phyloP scores from a whole-genome alignment of 202 grass and related monocot species.

The Panicum hallii region DNA sequence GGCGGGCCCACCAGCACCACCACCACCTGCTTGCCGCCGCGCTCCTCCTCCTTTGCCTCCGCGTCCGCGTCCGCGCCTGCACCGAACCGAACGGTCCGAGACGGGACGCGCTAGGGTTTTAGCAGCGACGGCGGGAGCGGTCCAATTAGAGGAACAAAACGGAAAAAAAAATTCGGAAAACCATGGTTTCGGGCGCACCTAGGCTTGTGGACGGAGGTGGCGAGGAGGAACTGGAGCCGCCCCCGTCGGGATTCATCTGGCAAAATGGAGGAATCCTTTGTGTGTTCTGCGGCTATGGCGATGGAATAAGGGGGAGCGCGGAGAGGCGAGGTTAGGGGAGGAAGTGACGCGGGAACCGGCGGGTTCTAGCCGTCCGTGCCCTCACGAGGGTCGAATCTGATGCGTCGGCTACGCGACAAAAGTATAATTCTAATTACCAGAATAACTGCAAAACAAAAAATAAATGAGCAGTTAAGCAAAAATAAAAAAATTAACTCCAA shows the following conservation, averaged over 20 bases:
- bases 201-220: neutral
- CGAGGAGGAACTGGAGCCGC: neutral
- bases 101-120: constrained; percentile 51
- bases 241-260: constrained; percentile 39
- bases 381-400: constrained; percentile 14
- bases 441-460: too few species aligned
- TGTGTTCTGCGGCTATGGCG: constrained; percentile 5
- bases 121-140: neutral
- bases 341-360: neutral
- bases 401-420: neutral
- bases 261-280: neutral
- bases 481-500: neutral
- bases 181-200: neutral
- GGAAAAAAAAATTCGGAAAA: neutral
- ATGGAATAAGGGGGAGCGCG: neutral
- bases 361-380: neutral
- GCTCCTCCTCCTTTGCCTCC: constrained; percentile 12
- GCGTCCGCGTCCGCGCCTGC: constrained; percentile 23
- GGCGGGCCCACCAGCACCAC: constrained; percentile 74
- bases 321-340: neutral
- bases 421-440: too few species aligned
- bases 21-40: constrained; percentile 40
- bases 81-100: constrained; percentile 33
- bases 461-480: neutral
- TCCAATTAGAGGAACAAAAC: neutral